Evolutionary conservation across 2,329 filamentous ascomycete species (phyloP), one percentile per base, ranked within the genome.

Genomic region (Microcyclosporella mali): DNA sequence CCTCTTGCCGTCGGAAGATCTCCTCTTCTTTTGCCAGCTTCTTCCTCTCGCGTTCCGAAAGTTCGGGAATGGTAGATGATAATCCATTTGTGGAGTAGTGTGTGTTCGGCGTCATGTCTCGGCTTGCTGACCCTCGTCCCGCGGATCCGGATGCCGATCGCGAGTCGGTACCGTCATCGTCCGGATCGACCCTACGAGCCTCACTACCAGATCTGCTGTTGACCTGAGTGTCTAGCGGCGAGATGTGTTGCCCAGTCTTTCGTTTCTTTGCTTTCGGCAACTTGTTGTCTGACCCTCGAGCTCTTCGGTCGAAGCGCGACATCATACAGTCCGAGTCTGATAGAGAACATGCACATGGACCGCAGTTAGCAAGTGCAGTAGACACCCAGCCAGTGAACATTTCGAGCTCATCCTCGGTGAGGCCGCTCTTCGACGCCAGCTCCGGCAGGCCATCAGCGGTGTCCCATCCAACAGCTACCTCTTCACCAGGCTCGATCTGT

Each of bases 341-440:
- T 15, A 53, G 58, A 43, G 83, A 76, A 61, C 85, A 90, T 3
- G 85, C 85, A 64, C 85, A 90, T 14, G 84, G 85, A 14, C 85
- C 85, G 56, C 87, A 85, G 59, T 88, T 84, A 14, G 84, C 83
- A 6, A 89, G 72, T 7, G 88, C 81, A 31, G 73, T 75, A 39
- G 80, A 74, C 6, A 87, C 77, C 78, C 82, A 87, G 12, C 73
- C 73, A 11, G 74, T 73, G 14, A 85, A 43, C 16, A 49, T 41
- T 6, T 50, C 53, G 43, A 61, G 51, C 15, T 62, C 56, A 32
- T 48, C 47, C 4, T 50, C 43, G 6, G 50, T 45, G 1, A 56
- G 40, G 12, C 44, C 47, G 33, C 47, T 48, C 32, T 49, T 44
- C 28, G 34, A 32, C 31, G 32, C 37, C 47, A 49, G 45, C 32